phyloP scores from a whole-genome alignment of 371 early-diverging fungal genomes.

The Haplosporangium sp. region DNA sequence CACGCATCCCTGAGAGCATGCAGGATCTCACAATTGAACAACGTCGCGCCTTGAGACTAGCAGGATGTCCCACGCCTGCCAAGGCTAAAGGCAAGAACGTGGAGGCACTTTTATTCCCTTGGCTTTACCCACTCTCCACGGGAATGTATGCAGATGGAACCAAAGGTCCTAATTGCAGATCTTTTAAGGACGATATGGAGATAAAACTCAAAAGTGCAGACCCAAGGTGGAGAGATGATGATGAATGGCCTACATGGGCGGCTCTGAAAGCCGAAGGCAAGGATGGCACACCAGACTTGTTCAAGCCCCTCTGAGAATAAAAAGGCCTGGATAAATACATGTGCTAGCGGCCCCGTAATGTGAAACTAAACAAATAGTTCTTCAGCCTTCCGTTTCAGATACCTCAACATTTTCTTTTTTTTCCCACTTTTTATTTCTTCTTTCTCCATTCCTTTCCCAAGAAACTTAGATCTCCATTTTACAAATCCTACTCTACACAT shows the following conservation, averaged over 20 bases:
- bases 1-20: slow-evolving; percentile 37
- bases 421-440: too few species aligned
- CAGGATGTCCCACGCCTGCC: slow-evolving; percentile 36
- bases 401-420: background rate
- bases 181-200: slow-evolving; percentile 45
- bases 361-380: too few species aligned
- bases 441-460: background rate
- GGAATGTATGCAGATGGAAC: slow-evolving; percentile 46
- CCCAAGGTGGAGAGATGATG: slow-evolving; percentile 43
- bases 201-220: slow-evolving; percentile 47
- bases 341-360: too few species aligned
- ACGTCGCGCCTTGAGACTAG: slow-evolving; percentile 27
- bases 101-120: slow-evolving; percentile 39
- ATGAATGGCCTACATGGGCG: slow-evolving; percentile 47
- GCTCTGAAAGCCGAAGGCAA: slow-evolving; percentile 40
- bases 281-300: slow-evolving; percentile 38
- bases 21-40: slow-evolving; percentile 30
- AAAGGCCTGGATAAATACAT: too few species aligned
- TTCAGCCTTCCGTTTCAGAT: too few species aligned
- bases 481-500: slow-evolving; percentile 1
- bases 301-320: slow-evolving; percentile 22
- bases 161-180: slow-evolving; percentile 38
- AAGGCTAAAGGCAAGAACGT: slow-evolving; percentile 47
- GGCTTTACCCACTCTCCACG: slow-evolving; percentile 33
- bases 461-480: too few species aligned